These are phyloP conservation scores for Zygosaccharomyces bisporus DNA, from an alignment of 805 yeast species.

Conservation along the genomic window DNA sequence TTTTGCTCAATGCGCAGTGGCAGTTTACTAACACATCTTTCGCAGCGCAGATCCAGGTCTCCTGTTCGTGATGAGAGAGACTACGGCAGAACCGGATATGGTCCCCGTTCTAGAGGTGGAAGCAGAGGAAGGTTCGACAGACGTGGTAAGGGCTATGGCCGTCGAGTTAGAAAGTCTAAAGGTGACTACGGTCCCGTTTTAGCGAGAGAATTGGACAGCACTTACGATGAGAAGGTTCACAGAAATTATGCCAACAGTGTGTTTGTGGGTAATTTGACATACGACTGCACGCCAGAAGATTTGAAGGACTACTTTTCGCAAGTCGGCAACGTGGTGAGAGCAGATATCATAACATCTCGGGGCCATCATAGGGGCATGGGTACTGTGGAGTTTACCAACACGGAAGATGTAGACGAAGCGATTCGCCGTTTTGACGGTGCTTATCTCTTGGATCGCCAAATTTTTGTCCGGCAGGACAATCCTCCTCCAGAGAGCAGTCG, in stretches of 20 bases:
- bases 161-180: conserved; percentile 24
- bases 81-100: conserved; percentile 40
- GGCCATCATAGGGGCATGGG: conserved; percentile 87
- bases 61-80: conserved; percentile 27
- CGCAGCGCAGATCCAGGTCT: conserved; percentile 23
- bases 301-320: conserved; percentile 54
- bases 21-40: conserved; percentile 6
- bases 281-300: conserved; percentile 53
- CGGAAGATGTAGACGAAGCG: conserved; percentile 65
- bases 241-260: conserved; percentile 65
- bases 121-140: conserved; percentile 33
- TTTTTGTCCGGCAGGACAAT: conserved; percentile 84
- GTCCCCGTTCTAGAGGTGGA: conserved; percentile 34
- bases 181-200: conserved; percentile 21
- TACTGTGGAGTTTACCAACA: conserved; percentile 74
- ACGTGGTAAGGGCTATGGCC: conserved; percentile 31
- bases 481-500: conserved; percentile 59
- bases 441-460: conserved; percentile 64
- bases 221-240: conserved; percentile 39
- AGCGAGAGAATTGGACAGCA: conserved; percentile 19
- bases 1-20: neutral
- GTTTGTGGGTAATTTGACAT: conserved; percentile 70
- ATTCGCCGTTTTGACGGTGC: conserved; percentile 64
- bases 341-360: conserved; percentile 71
- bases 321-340: conserved; percentile 64